Base-by-base conservation (phyloP, 2,329 filamentous ascomycete species). In the Apiospora aurea region DNA sequence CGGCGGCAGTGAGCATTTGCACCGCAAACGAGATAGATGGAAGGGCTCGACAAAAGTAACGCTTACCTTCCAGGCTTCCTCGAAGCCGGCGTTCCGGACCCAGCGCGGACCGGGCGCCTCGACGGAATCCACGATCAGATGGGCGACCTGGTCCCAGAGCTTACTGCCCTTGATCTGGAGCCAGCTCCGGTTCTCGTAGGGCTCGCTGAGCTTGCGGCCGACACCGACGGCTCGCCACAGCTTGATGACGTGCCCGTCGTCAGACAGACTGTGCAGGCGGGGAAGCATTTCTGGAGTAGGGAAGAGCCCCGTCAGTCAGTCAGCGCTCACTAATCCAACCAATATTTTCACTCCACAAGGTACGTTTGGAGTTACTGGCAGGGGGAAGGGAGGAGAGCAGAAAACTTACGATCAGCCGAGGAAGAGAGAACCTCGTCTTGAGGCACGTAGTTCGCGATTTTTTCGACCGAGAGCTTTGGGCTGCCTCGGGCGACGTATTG, bases 201-300 rank as follows among this genome's bases (percentile, higher is more conserved):
- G 79, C 75, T 79, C 76, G 69, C 86, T 87, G 1, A 87, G 77
- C 44, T 85, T 79, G 79, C 92, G 85, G 0, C 90, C 94, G 76
- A 94, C 82, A 4, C 88, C 87, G 24, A 96, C 80, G 1, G 94
- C 91, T 44, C 95, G 85, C 10, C 92, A 85, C 6, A 97, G 82
- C 81, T 98, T 98, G 70, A 91, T 86, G 13, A 90, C 86, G 82
- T 98, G 96, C 0, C 95, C 95, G 80, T 98, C 95, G 75, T 97
- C 95, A 0, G 86, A 78, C 46, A 88, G 78, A 13, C 74, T 73
- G 72, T 86, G 84, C 24, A 91, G 79, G 13, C 86, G 82, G 1
- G 84, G 79, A 8, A 89, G 80, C 3, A 90, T 80, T 1, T 86
- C 85, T 80, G 49, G 14, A 4, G 73, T 69, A 44, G 13, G 4